Base-by-base conservation (phyloP, 2,329 filamentous ascomycete genomes). In the Aspergillus arachidicola region DNA sequence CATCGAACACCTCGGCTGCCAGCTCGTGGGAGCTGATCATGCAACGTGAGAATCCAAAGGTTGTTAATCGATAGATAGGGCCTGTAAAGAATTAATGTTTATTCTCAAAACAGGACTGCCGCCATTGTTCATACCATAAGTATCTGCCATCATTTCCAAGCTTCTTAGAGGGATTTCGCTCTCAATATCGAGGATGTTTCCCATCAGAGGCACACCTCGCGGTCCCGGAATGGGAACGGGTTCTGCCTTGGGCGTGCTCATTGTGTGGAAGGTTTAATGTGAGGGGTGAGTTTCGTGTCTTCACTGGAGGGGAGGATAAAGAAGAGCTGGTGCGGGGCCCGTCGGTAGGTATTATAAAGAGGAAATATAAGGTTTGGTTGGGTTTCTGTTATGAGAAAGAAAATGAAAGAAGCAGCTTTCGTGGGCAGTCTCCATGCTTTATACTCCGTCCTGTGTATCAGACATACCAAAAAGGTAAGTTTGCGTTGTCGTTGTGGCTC, bases 1-100 rank as follows among this genome's bases (percentile, higher is more conserved):
- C 89, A 65, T 91, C 83, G 68, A 86, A 91, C 9, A 85, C 71
- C 69, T 91, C 89, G 59, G 89, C 82, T 45, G 89, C 79, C 1
- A 91, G 75, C 51, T 83, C 84, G 45, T 84, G 80, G 6, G 80
- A 84, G 54, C 79, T 83, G 51, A 85, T 75, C 50, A 89, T 76
- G 23, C 87, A 79, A 23, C 78, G 70, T 2, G 80, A 75, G 6
- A 74, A 71, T 1, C 81, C 80, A 19, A 83, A 81, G 2, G 88
- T 73, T 19, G 75, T 79, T 36, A 90, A 75, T 62, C 84, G 82
- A 71, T 81, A 90, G 63, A 90, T 87, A 19, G 84, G 82, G 41
- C 86, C 86, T 86, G 14, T 26, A 2, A 14, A 26, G 6, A 5
- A 32, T 32, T n/a, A 51, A 11, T 50, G 6, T 10, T 34, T 34